Evolutionary conservation across 2,329 filamentous ascomycete genomes (phyloP).

Genomic region (Xylariaceae sp.): DNA sequence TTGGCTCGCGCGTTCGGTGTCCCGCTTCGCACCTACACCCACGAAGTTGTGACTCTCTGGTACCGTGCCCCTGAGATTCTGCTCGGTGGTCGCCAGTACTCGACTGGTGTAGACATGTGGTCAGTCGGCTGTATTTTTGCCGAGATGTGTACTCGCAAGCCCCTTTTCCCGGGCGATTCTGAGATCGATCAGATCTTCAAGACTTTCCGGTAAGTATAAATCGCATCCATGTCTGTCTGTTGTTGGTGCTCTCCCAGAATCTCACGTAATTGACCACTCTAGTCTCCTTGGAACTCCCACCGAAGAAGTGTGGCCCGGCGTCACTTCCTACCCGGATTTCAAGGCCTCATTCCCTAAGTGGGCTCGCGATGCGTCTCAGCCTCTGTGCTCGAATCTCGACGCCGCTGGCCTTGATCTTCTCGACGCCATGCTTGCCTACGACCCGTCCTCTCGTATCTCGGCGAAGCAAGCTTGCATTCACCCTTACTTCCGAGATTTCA

Average conservation of each 20-base stretch:
- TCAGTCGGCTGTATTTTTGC: constrained; percentile 91
- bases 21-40: constrained; percentile 83
- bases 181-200: constrained; percentile 95
- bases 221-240: not conserved
- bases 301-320: constrained; percentile 79
- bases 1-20: constrained; percentile 87
- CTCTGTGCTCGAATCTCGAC: constrained; percentile 69
- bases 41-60: constrained; percentile 93
- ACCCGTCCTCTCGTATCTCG: constrained; percentile 79
- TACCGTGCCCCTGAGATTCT: constrained; percentile 89
- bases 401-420: constrained; percentile 63
- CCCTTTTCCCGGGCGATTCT: constrained; percentile 85
- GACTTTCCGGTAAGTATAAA: constrained; percentile 68
- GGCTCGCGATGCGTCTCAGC: constrained; percentile 61
- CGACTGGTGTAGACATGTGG: constrained; percentile 95
- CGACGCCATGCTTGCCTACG: constrained; percentile 72
- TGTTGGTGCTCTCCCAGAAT: not conserved
- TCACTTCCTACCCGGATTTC: constrained; percentile 92
- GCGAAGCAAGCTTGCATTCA: constrained; percentile 83
- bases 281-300: constrained; percentile 77
- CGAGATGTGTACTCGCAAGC: constrained; percentile 93
- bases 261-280: constrained; percentile 2
- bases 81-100: constrained; percentile 85
- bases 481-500: constrained; percentile 63
- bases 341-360: constrained; percentile 91